phyloP scores from a whole-genome alignment of 352 stramenopile species.

The Pythium rhizo-oryzae region DNA sequence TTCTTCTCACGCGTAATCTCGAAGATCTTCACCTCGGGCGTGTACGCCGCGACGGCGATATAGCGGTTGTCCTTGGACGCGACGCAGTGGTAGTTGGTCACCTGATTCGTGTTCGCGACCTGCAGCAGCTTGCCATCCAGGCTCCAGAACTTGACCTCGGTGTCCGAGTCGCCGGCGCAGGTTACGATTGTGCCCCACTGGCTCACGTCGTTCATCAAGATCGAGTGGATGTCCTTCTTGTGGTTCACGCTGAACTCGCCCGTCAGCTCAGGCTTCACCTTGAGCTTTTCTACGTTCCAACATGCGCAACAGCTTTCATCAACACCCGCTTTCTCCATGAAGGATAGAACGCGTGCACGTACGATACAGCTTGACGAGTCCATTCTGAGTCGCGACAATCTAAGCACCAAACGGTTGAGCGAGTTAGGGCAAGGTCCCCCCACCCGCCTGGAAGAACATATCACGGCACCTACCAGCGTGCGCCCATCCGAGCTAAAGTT shows the following conservation, averaged over 20 bases:
- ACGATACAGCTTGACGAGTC: slow-evolving; percentile 77
- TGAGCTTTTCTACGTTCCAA: slow-evolving; percentile 65
- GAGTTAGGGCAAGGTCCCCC: not conserved
- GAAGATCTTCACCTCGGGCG: slow-evolving; percentile 83
- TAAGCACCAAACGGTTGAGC: slow-evolving; percentile 12
- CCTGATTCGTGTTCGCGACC: slow-evolving; percentile 80
- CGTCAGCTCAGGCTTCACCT: slow-evolving; percentile 69
- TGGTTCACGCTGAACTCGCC: slow-evolving; percentile 62
- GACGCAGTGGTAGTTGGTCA: slow-evolving; percentile 80
- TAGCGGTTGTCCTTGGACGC: slow-evolving; percentile 84
- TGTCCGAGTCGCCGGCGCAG: slow-evolving; percentile 66
- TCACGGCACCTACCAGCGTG: slow-evolving; percentile 42
- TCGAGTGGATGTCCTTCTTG: slow-evolving; percentile 78
- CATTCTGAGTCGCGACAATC: slow-evolving; percentile 65
- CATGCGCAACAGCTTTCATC: not conserved
- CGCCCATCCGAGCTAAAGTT: slow-evolving; percentile 79
- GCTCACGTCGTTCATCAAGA: slow-evolving; percentile 85
- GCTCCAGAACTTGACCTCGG: slow-evolving; percentile 86
- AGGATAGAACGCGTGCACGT: slow-evolving; percentile 28
- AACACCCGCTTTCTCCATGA: too few species aligned
- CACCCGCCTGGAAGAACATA: not conserved
- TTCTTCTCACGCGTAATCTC: slow-evolving; percentile 79
- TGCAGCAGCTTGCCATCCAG: slow-evolving; percentile 66
- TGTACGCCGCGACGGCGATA: slow-evolving; percentile 80
- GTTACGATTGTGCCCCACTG: slow-evolving; percentile 82